These are phyloP conservation scores for Auxenochlorella protothecoides DNA, from an alignment of 139 green algal genomes.

Conservation along the genomic window DNA sequence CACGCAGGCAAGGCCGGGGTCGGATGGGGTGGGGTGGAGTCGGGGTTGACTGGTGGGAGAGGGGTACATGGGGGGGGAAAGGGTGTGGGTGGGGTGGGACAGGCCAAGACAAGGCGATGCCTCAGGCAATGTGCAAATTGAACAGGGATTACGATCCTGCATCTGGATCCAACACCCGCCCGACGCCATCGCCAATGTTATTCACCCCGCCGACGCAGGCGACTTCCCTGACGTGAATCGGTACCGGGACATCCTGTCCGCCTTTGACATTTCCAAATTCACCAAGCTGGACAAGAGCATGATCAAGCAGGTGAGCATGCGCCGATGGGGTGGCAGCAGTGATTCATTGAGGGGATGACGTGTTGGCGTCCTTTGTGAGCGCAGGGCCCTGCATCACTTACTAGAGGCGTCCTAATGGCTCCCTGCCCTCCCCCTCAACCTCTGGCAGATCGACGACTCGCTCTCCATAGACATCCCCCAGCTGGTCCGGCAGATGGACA, in stretches of 20 bases:
- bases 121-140: no score
- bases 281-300: constrained; percentile 55
- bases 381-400: no score
- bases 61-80: background rate
- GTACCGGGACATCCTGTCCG: constrained; percentile 72
- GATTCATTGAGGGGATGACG: no score
- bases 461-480: constrained; percentile 78
- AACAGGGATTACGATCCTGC: no score
- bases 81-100: background rate
- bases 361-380: no score
- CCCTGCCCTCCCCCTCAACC: no score
- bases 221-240: constrained; percentile 82
- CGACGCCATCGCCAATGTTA: no score
- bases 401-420: no score
- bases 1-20: constrained; percentile 28
- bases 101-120: no score
- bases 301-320: constrained; percentile 20
- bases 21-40: background rate
- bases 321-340: background rate
- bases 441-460: constrained; percentile 63
- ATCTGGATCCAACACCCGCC: no score
- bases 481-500: constrained; percentile 80
- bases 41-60: background rate
- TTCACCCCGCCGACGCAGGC: constrained; percentile 16
- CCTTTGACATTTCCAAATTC: constrained; percentile 76